Percentiles rank a stretch among this genome's conserved stretches.
Evolutionary conservation across 768 basidiomycete genomes (phyloP).

Genomic region (Leccinum pellstonianum): DNA sequence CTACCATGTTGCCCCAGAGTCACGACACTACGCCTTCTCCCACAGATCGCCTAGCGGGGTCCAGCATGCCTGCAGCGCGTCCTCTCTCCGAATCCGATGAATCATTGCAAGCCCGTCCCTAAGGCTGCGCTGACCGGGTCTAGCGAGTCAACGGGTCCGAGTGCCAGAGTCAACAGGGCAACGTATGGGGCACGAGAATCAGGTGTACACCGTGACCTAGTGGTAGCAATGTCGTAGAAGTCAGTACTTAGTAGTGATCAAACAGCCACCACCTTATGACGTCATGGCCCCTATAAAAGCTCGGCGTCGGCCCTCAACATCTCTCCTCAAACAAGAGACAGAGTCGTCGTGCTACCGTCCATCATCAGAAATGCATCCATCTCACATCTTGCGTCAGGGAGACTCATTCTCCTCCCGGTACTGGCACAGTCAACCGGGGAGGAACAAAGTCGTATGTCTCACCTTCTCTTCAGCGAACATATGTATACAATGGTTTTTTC

Average conservation of each 20-base stretch:
- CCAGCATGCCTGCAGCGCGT: neutral
- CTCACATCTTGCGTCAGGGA: conserved; percentile 21
- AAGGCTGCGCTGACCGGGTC: neutral
- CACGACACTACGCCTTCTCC: neutral
- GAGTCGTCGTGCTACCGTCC: neutral
- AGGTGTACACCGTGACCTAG: neutral
- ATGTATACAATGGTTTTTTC: neutral
- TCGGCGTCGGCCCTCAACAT: conserved; percentile 18
- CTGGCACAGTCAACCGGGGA: conserved; percentile 34
- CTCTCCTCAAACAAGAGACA: conserved; percentile 1
- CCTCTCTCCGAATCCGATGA: neutral
- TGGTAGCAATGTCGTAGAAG: neutral
- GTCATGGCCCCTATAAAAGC: conserved; percentile 31
- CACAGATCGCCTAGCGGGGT: neutral
- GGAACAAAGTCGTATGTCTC: conserved; percentile 32
- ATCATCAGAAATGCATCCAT: conserved; percentile 24
- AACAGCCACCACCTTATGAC: conserved; percentile 18
- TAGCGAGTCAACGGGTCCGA: neutral
- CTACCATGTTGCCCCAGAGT: conserved; percentile 5
- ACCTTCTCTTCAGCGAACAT: too few species aligned
- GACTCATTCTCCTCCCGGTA: conserved; percentile 31
- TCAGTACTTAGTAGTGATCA: neutral
- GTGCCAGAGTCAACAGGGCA: neutral
- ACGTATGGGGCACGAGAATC: neutral
- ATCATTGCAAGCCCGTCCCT: neutral